Evolutionary conservation across 2,329 filamentous ascomycete genomes (phyloP), one percentile per base, ranked within the genome.

Genomic region (Pyrenochaeta sp.): DNA sequence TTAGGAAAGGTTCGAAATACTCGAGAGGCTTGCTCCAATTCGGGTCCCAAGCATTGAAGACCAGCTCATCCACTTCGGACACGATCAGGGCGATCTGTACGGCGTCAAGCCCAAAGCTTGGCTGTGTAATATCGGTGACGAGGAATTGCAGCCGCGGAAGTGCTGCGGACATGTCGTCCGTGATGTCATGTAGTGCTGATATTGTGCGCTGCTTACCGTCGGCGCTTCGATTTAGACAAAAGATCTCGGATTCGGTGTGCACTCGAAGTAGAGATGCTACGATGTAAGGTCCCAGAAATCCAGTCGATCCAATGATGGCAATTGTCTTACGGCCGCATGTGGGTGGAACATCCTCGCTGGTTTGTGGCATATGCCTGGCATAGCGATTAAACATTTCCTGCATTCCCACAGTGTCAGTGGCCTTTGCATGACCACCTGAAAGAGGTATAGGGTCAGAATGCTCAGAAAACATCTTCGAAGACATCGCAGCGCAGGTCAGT

Each of bases 41-140:
- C 20, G 81, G 78, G 2, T 74, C 63, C 79, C 79, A 81, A 1
- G 79, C 75, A 52, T 73, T 73, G 65, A 80, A 77, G 30, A 82
- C 75, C n/a, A 81, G 69, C 15, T 56, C 61, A 1, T 72, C 70
- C 2, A 80, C 56, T 0, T 35, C 38, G 4, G 28, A 31, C 8
- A 37, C 23, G 10, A 60, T 23, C 3, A 10, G 10, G 14, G 30
- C n/a, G n/a, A n/a, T n/a, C n/a, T n/a, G n/a, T 20, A 24, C 45
- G n/a, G 31, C 63, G n/a, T n/a, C n/a, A n/a, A n/a, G n/a, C 53
- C 2, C 41, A 36, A 11, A 37, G 44, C 53, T 34, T 1, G 79
- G 63, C 9, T 76, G n/a, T 75, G 6, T 38, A 7, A 54, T 22
- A 21, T 43, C 19, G 10, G 36, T 26, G 17, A 18, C 14, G 11